These are phyloP conservation scores for Tulasnella sp. DNA, from an alignment of 768 basidiomycete species.

Conservation along the genomic window DNA sequence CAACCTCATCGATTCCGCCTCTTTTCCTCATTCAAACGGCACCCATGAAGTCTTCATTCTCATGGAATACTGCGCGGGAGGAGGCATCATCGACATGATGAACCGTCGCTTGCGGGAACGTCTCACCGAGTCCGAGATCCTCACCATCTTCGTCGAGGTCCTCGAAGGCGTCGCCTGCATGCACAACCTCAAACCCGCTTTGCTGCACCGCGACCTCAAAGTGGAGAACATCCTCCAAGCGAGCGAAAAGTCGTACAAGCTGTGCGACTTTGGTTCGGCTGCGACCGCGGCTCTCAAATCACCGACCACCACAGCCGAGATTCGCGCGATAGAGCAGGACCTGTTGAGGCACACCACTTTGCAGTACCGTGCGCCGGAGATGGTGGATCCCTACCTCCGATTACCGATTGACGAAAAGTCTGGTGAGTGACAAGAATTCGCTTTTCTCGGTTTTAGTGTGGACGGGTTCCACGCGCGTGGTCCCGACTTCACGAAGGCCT, in stretches of 20 bases:
- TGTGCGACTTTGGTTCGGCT: constrained; percentile 97
- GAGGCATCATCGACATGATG: constrained; percentile 99
- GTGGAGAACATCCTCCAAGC: constrained; percentile 97
- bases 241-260: constrained; percentile 72
- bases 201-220: constrained; percentile 95
- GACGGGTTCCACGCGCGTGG: not conserved
- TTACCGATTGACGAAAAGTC: constrained; percentile 85
- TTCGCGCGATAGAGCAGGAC: constrained; percentile 79
- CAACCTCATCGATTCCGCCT: constrained; percentile 90
- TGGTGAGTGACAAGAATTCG: constrained; percentile 17
- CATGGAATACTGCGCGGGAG: constrained; percentile 98
- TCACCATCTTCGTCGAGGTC: constrained; percentile 96
- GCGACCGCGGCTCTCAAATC: constrained; percentile 57
- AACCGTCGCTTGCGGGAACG: constrained; percentile 91
- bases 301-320: constrained; percentile 70
- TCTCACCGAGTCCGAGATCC: constrained; percentile 88
- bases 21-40: constrained; percentile 72
- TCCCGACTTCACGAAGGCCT: not conserved
- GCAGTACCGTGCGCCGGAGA: constrained; percentile 97
- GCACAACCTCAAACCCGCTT: constrained; percentile 83
- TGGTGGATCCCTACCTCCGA: constrained; percentile 83
- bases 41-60: constrained; percentile 94
- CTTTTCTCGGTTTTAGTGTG: not conserved
- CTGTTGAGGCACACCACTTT: constrained; percentile 91
- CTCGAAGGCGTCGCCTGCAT: constrained; percentile 95